These are phyloP conservation scores for Pseudogymnoascus sp. DNA, from an alignment of 2,329 filamentous ascomycete genomes.

Conservation along the genomic window DNA sequence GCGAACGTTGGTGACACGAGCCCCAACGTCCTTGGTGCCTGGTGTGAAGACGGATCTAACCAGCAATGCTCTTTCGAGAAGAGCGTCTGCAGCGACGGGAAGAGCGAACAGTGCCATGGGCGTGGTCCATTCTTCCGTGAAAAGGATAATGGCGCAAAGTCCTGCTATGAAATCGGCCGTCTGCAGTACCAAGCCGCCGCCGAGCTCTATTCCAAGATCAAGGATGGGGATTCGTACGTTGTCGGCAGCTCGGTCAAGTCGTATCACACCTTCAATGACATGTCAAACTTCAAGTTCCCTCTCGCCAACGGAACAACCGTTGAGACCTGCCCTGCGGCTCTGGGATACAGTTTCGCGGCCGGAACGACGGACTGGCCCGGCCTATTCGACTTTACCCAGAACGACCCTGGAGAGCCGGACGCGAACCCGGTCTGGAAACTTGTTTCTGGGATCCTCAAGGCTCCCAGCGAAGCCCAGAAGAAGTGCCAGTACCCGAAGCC, in stretches of 20 bases:
- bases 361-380: slow-evolving; percentile 90
- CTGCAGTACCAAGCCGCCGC: slow-evolving; percentile 62
- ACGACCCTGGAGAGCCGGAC: slow-evolving; percentile 64
- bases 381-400: slow-evolving; percentile 88
- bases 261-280: slow-evolving; percentile 79
- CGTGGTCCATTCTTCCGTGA: slow-evolving; percentile 62
- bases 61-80: slow-evolving; percentile 67
- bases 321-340: slow-evolving; percentile 73
- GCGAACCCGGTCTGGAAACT: slow-evolving; percentile 64
- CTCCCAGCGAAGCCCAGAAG: slow-evolving; percentile 61
- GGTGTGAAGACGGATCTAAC: slow-evolving; percentile 78
- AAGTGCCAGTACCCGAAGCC: slow-evolving; percentile 76
- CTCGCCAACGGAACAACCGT: slow-evolving; percentile 66
- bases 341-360: slow-evolving; percentile 89
- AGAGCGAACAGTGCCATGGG: slow-evolving; percentile 64
- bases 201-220: slow-evolving; percentile 45
- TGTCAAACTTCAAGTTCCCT: slow-evolving; percentile 66
- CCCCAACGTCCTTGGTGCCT: slow-evolving; percentile 81
- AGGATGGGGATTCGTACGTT: slow-evolving; percentile 36
- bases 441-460: slow-evolving; percentile 65
- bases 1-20: slow-evolving; percentile 86
- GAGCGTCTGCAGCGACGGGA: slow-evolving; percentile 71
- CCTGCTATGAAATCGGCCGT: slow-evolving; percentile 67
- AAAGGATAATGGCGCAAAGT: slow-evolving; percentile 64
- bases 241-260: slow-evolving; percentile 63